Evolutionary conservation across 805 yeast genomes (phyloP), one percentile per base, ranked within the genome.

Genomic region (Dipodascopsis uninucleata): DNA sequence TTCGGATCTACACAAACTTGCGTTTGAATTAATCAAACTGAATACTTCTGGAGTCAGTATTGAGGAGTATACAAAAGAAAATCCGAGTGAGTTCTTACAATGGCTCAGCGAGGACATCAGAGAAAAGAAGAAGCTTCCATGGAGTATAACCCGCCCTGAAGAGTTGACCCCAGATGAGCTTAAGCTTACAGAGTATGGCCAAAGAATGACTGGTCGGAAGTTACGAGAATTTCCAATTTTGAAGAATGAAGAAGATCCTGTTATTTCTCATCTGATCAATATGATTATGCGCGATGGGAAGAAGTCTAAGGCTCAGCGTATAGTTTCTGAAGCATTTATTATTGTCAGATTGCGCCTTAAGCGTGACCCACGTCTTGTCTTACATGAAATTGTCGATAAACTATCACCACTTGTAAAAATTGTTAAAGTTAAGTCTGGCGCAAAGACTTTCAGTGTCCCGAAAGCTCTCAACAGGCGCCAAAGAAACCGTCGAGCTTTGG

Each of bases 241-340:
- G 7, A 44, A 46, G 8, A 39, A 41, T 2, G 18, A 24, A 10
- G 49, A 49, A 9, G 54, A 55, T 28, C 45, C 46, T 6, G 33
- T 49, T 10, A 47, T 55, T 9, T 36, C 45, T 9, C 58, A 84
- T 57, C 77, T 93, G 60, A 81, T 85, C 43, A 88, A 88, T 62
- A 73, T 88, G 69, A 79, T 93, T 50, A 93, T 93, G 97, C 79
- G 85, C 61, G 81, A 86, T 61, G 98, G 98, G 33, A 81, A 81
- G 64, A 93, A 89, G 64, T 77, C 85, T 43, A 69, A 72, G 39
- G 97, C 97, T 0, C 82, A 81, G 61, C 81, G 75, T 57, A 72
- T 75, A 38, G 71, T 93, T 44, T 75, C 82, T 41, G 76, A 82
- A 61, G 95, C 97, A 0, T 71, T 93, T 40, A 88, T 89, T 61